Evolutionary conservation across 108 stramenopile genomes (phyloP), one percentile per base, ranked within the genome.

Genomic region (Cyclotella atomus): DNA sequence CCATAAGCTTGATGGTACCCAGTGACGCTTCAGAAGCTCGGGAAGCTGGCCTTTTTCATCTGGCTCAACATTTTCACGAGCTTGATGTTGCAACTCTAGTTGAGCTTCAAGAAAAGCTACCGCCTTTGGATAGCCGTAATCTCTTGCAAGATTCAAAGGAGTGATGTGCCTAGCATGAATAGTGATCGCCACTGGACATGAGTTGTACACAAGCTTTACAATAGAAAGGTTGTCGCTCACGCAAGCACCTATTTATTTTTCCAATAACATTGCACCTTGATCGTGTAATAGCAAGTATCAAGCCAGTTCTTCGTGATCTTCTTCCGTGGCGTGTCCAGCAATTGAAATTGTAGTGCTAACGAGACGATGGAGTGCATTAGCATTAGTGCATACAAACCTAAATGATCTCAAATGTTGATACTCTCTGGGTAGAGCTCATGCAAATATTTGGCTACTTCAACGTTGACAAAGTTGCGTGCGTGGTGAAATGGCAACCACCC

Each of bases 71-170:
- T 5, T n/a, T 23, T 7, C 50, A n/a, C 23, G 20, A 30, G 55
- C 35, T 41, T 63, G 32, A 21, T 19, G 41, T 34, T 28, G 25
- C 3, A 30, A 27, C 30, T 28, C 5, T 33, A 61, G 46, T 62
- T 82, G 45, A 77, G 68, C 79, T 78, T 55, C 71, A 77, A 32
- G 17, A 10, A 49, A n/a, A 17, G 7, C 14, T 28, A 32, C 25
- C 23, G 28, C 17, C 38, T 12, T 12, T 9, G 38, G 20, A n/a
- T n/a, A n/a, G n/a, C n/a, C n/a, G n/a, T n/a, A n/a, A n/a, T n/a
- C n/a, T n/a, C n/a, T n/a, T n/a, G n/a, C n/a, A n/a, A n/a, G n/a
- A 14, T 17, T 19, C 8, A 52, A 16, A 52, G 50, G 21, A 17
- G n/a, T 52, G 14, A 23, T 17, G 50, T 52, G 8, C 16, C n/a